Base-by-base conservation (phyloP, 306 rosid genomes). In the Gleditsia sinensis region DNA sequence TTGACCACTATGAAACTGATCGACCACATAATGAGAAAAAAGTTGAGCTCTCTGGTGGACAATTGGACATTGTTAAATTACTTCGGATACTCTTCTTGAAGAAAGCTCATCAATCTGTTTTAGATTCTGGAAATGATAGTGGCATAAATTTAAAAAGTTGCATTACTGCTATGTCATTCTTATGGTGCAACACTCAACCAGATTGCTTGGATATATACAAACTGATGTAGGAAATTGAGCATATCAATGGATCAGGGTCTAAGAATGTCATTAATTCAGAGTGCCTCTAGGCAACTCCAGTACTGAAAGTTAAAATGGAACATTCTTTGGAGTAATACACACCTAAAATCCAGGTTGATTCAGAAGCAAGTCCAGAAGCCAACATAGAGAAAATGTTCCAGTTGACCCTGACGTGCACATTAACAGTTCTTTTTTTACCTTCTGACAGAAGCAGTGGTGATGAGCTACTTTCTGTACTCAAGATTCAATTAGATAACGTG, bases 391-490 rank as follows among this genome's bases (percentile, higher is more conserved):
- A 74, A 86, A 84, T 78, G 75, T 86, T 78, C 86, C 84, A 0
- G 68, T 94, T 83, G 92, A 89, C 78, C 92, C 97, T 50, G 91
- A 88, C 81, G 58, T 89, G 97, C 65, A 86, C 74, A 25, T 89
- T 91, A 51, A 94, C 98, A 0, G 90, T 84, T 76, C 92, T 94
- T 33, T 70, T 76, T 80, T 94, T 88, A 80, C 92, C 97, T 61
- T 86, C 80, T 75, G 88, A 89, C 70, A 80, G 88, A 75, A 83
- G 63, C 66, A 76, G 84, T 68, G 49, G 74, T 68, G 83, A 81
- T 46, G 88, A 85, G 42, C 82, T 70, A 37, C 78, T 86, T 54
- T 75, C 61, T 69, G 63, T 58, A 55, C 67, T 56, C 48, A 75
- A 80, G 58, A 75, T 76, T 86, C 81, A 61, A 74, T 34, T 43